phyloP scores from a whole-genome alignment of 2,329 filamentous ascomycete genomes.

The Ambrosiella beaveri region DNA sequence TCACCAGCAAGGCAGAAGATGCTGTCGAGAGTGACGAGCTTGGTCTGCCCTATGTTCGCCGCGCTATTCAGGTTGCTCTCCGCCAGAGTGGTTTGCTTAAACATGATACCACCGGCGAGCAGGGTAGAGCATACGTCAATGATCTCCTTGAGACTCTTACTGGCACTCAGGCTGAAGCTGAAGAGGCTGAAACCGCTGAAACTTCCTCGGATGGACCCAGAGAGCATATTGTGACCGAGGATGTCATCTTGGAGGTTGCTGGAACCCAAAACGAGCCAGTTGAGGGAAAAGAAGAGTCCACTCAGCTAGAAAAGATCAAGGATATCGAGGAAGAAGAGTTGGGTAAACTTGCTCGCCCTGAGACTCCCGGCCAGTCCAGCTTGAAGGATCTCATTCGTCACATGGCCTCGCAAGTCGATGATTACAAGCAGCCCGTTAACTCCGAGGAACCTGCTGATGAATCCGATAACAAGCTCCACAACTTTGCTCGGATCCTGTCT shows the following conservation, averaged over 20 bases:
- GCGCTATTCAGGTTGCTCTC: conserved; percentile 37
- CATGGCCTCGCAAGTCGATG: conserved; percentile 28
- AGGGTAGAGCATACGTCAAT: conserved; percentile 32
- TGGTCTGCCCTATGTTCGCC: conserved; percentile 33
- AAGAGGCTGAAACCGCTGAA: neutral
- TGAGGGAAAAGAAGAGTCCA: neutral
- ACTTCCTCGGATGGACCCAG: neutral
- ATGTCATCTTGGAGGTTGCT: neutral
- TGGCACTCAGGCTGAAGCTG: conserved; percentile 14
- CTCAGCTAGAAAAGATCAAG: neutral
- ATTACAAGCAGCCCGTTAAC: conserved; percentile 15
- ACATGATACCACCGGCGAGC: conserved; percentile 25
- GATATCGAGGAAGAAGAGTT: neutral
- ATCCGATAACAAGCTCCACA: conserved; percentile 23
- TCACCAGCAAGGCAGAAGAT: conserved; percentile 37
- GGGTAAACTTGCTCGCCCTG: conserved; percentile 1
- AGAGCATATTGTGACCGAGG: neutral
- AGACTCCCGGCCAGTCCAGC: conserved; percentile 13
- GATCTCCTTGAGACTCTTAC: conserved; percentile 33
- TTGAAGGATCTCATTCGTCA: conserved; percentile 35
- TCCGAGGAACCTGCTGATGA: conserved; percentile 15
- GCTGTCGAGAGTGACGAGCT: conserved; percentile 40
- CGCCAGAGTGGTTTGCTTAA: conserved; percentile 35
- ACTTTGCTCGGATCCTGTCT: conserved; percentile 34
- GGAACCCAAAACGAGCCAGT: neutral